These are phyloP conservation scores for Aureobasidium zeae DNA, from an alignment of 2,329 filamentous ascomycete genomes.

Conservation along the genomic window DNA sequence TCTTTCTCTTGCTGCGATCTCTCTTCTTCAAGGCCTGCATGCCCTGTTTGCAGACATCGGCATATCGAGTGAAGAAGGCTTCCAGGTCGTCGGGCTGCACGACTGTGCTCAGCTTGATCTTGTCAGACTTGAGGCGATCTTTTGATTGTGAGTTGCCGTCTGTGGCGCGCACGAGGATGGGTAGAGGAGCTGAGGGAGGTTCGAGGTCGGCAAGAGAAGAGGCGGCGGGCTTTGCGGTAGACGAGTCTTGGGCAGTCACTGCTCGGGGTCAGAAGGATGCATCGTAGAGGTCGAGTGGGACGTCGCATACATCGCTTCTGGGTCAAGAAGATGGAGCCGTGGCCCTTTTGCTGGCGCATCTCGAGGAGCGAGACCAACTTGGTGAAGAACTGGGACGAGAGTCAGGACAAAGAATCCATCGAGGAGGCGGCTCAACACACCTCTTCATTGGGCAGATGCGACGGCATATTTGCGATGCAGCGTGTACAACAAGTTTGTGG, in stretches of 20 bases:
- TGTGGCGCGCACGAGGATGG: constrained; percentile 73
- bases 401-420: too few relatives aligned
- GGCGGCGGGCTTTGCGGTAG: constrained; percentile 23
- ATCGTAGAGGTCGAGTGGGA: too few relatives aligned
- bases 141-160: constrained; percentile 55
- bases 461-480: constrained; percentile 36
- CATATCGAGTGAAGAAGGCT: constrained; percentile 73
- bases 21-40: constrained; percentile 89
- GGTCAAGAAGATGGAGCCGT: constrained; percentile 64
- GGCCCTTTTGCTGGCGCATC: constrained; percentile 55
- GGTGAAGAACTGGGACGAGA: constrained; percentile 57
- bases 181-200: constrained; percentile 47
- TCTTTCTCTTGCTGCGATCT: constrained; percentile 77
- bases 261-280: neutral
- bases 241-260: neutral
- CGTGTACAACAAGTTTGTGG: too few relatives aligned
- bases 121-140: constrained; percentile 48
- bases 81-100: constrained; percentile 70
- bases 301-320: constrained; percentile 63
- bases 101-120: constrained; percentile 71
- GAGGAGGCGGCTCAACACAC: constrained; percentile 30
- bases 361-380: constrained; percentile 60
- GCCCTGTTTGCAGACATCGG: constrained; percentile 79
- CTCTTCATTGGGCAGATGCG: constrained; percentile 53
- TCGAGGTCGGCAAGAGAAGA: constrained; percentile 53